phyloP scores from a whole-genome alignment of 2,329 filamentous ascomycete species.

The Proliferodiscus dingleyae region DNA sequence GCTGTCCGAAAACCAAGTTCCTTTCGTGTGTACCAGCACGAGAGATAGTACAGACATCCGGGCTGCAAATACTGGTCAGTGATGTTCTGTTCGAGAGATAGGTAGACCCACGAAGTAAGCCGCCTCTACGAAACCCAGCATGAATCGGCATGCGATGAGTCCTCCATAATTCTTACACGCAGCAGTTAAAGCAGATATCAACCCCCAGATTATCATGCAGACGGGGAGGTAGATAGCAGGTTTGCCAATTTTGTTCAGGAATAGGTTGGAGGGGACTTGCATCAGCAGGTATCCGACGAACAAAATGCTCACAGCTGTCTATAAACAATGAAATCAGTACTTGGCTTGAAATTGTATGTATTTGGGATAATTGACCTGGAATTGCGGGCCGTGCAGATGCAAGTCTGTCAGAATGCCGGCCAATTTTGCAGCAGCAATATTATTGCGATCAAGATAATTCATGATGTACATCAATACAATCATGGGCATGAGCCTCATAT shows the following conservation, averaged over 20 bases:
- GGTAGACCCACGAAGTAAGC: constrained; percentile 43
- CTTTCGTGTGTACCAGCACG: constrained; percentile 64
- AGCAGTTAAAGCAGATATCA: constrained; percentile 45
- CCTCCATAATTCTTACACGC: constrained; percentile 42
- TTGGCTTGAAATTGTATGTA: too few relatives aligned
- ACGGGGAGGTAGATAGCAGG: constrained; percentile 47
- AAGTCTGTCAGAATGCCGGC: constrained; percentile 44
- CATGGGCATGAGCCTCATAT: constrained; percentile 60
- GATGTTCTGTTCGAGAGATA: background rate
- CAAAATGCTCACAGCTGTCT: constrained; percentile 38
- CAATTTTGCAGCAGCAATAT: constrained; percentile 50
- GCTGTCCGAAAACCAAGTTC: constrained; percentile 63
- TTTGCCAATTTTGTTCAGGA: constrained; percentile 44
- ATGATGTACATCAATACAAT: constrained; percentile 67
- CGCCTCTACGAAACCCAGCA: constrained; percentile 51
- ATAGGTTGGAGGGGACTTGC: constrained; percentile 45
- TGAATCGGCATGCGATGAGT: constrained; percentile 42
- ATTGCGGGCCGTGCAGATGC: constrained; percentile 36
- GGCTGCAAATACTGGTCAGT: constrained; percentile 5
- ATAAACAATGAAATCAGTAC: constrained; percentile 2
- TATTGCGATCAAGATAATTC: constrained; percentile 59
- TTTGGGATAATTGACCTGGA: constrained; percentile 31
- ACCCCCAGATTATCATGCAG: constrained; percentile 46
- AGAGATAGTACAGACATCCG: constrained; percentile 55
- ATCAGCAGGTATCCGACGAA: constrained; percentile 37